Evolutionary conservation across 176 grass and related monocot genomes (phyloP), one percentile per base, ranked within the genome.

Genomic region (Miscanthus lutarioriparius): DNA sequence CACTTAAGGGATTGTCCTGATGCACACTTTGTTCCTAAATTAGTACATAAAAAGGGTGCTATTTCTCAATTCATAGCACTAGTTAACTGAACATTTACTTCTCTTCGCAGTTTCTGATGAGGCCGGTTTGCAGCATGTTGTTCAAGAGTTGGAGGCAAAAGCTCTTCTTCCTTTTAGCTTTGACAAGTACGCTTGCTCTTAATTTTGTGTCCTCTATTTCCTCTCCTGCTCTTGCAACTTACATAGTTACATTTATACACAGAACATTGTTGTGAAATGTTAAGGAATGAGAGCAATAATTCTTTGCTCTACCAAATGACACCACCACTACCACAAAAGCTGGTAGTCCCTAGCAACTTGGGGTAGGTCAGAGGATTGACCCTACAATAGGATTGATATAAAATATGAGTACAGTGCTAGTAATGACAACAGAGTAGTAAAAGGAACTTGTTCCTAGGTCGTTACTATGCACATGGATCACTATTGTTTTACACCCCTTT

Each of bases 101-200:
- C 73, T 65, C 83, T 23, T 66, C 1, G 44, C 93, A 99, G 97
- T 94, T 86, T 88, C 88, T 79, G 97, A 96, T 66, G 93, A 99
- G 77, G 86, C 65, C 3, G 93, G 91, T 83, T 92, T 94, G 84
- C 93, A 94, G 75, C 90, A 99, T 87, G 81, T 94, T 88, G 78
- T 61, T 4, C 91, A 96, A 87, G 97, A 96, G 67, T 91, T 99
- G 90, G 93, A 96, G 72, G 91, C 93, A 77, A 99, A 99, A 74
- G 53, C 80, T 80, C 56, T 83, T 79, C 84, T 92, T 91, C 91
- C 89, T 65, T 91, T 86, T 72, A 85, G 84, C 83, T 86, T 99
- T 87, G 89, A 90, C 67, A 96, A 92, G 97, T 99, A 94, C 28
- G 87, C 64, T 53, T 79, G 16, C 33, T 77, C 32, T 22, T 66